Conservation (phyloP, 495 filamentous ascomycete species). For the Platismatia glauca region DNA sequence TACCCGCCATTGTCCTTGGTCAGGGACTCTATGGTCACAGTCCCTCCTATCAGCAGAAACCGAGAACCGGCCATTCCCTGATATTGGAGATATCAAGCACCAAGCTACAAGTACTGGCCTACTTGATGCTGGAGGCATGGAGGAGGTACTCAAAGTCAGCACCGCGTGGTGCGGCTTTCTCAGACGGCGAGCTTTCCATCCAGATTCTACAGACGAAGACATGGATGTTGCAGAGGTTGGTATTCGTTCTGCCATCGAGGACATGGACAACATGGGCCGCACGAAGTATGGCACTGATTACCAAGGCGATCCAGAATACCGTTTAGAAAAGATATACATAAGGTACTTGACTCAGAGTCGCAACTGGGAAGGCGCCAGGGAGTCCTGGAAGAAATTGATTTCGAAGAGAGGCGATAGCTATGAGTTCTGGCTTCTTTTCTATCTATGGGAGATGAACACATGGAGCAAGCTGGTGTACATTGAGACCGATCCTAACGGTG, state of each 20-base stretch:
- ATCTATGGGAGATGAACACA: constrained; percentile 76
- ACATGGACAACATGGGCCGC: constrained; percentile 67
- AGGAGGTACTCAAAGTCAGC: constrained; percentile 79
- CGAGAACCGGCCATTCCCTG: constrained; percentile 60
- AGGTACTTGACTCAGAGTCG: constrained; percentile 77
- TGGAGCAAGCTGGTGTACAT: constrained; percentile 50
- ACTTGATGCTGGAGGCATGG: constrained; percentile 65
- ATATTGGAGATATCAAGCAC: constrained; percentile 84
- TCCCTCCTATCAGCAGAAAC: constrained; percentile 76
- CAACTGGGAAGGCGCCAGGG: constrained; percentile 56
- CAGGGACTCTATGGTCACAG: constrained; percentile 80
- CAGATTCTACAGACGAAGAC: constrained; percentile 73
- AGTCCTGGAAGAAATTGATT: constrained; percentile 64
- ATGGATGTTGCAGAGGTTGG: constrained; percentile 88
- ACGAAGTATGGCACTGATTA: constrained; percentile 67
- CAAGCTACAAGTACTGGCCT: constrained; percentile 75
- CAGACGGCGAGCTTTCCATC: constrained; percentile 69
- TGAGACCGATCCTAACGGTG: constrained; percentile 23
- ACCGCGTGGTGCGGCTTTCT: constrained; percentile 90
- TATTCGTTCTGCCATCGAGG: constrained; percentile 73
- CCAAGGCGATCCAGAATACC: constrained; percentile 75
- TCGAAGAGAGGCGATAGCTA: constrained; percentile 61
- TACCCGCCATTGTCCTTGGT: constrained; percentile 85
- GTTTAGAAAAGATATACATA: constrained; percentile 83
- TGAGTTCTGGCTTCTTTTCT: constrained; percentile 89